phyloP scores from a whole-genome alignment of 2,329 filamentous ascomycete genomes.

The Cercospora nicotianae region DNA sequence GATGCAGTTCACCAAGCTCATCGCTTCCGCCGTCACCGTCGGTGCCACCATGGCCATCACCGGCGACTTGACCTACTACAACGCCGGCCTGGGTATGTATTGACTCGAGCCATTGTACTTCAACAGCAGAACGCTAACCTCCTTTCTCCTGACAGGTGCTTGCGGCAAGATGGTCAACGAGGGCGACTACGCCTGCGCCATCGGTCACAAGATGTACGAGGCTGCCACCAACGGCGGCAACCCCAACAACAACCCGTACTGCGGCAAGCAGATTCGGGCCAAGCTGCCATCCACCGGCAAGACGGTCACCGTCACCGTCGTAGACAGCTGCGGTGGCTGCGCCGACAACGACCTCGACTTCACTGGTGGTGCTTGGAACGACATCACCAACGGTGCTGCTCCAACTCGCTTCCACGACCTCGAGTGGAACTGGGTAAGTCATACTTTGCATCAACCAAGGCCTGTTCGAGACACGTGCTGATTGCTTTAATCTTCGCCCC shows the following conservation, averaged over 20 bases:
- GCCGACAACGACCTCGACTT: constrained; percentile 44
- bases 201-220: constrained; percentile 60
- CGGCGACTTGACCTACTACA: constrained; percentile 10
- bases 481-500: not conserved
- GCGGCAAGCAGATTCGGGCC: constrained; percentile 66
- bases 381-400: constrained; percentile 11
- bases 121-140: not conserved
- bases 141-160: constrained; percentile 38
- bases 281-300: constrained; percentile 43
- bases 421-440: constrained; percentile 4
- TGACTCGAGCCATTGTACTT: not conserved
- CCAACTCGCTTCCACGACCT: not conserved
- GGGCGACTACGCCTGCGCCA: constrained; percentile 15
- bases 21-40: not conserved
- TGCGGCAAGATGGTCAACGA: constrained; percentile 13
- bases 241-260: constrained; percentile 66
- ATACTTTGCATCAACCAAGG: not conserved
- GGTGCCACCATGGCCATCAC: not conserved
- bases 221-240: constrained; percentile 44
- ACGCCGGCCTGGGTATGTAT: not conserved
- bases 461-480: not conserved
- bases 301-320: constrained; percentile 63
- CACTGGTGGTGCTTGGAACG: constrained; percentile 14
- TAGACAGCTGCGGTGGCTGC: constrained; percentile 64
- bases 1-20: constrained; percentile 3